Base-by-base conservation (phyloP, 2,329 filamentous ascomycete species). In the Stromatinia cepivora region DNA sequence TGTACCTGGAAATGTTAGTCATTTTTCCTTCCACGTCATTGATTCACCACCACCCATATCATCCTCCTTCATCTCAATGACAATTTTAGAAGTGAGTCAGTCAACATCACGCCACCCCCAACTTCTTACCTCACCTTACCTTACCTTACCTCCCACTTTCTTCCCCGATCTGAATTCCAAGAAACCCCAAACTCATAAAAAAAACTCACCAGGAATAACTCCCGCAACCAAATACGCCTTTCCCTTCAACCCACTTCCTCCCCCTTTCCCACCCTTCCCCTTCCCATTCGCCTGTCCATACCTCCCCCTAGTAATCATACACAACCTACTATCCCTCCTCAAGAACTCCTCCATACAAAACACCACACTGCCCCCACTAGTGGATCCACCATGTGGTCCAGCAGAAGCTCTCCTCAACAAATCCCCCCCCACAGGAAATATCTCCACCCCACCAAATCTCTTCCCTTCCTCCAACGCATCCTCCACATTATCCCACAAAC, bases 121-220 rank as follows among this genome's bases (percentile, higher is more conserved):
- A 22, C 8, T 10, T 8, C 8, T n/a, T n/a, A n/a, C n/a, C 5
- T 17, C 2, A 54, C 7, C 28, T 28, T 13, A 20, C 13, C 57
- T 20, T 1, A 48, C n/a, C 8, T 63, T 4, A 15, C 5, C 3
- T 11, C 31, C 3, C 7, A n/a, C 45, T 22, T 15, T 6, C 9
- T 15, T 25, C 7, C 5, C 20, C 25, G 22, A 3, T 0, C 8
- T 3, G 7, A 56, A 36, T 15, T 5, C 13, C 11, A 7, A 53
- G 10, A 56, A 10, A n/a, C 4, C 4, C 17, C 20, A 36, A 36
- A 36, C 2, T 42, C 39, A 42, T 7, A 22, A 8, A 7, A 34
- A n/a, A 17, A 61, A 15, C 59, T 63, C 59, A 63, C 59, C 59
- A 63, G 59, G 59, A 63, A 63, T 63, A 52, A 63, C 46, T 13